A percentile compares a stretch with the other conserved stretches of the same genome.
phyloP scores from a whole-genome alignment of 306 rosid genomes.

The Astragalus membranaceus region DNA sequence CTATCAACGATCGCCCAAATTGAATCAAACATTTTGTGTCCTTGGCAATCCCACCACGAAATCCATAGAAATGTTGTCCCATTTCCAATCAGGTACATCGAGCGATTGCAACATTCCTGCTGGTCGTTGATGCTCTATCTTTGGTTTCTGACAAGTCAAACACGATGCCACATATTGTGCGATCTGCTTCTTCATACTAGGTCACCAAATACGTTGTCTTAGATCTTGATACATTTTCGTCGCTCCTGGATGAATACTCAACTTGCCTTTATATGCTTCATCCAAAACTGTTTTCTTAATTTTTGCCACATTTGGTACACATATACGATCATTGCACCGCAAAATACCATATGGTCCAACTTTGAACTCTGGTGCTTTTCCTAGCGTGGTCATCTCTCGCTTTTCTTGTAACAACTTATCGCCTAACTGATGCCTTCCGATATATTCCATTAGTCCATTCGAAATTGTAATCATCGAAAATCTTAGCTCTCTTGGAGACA shows the following conservation, averaged over 20 bases:
- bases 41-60: no score
- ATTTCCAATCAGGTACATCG: not conserved
- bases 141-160: not conserved
- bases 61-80: no score
- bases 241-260: not conserved
- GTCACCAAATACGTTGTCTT: not conserved
- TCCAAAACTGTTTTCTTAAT: not conserved
- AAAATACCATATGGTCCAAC: not conserved
- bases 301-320: not conserved
- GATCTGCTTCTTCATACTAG: not conserved
- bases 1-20: no score
- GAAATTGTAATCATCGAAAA: no score
- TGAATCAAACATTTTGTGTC: no score
- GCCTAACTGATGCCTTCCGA: no score
- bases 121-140: no score
- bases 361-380: not conserved
- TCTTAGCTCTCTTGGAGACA: no score
- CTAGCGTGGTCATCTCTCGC: not conserved
- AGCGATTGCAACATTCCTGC: not conserved
- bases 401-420: no score
- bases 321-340: not conserved
- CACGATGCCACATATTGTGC: not conserved
- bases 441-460: no score
- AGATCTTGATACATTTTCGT: no score
- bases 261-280: not conserved